Percentiles rank a stretch among this genome's conserved stretches.
Evolutionary conservation across 192 early-diverging fungal genomes (phyloP).

Genomic region (Pilobolus umbonatus): DNA sequence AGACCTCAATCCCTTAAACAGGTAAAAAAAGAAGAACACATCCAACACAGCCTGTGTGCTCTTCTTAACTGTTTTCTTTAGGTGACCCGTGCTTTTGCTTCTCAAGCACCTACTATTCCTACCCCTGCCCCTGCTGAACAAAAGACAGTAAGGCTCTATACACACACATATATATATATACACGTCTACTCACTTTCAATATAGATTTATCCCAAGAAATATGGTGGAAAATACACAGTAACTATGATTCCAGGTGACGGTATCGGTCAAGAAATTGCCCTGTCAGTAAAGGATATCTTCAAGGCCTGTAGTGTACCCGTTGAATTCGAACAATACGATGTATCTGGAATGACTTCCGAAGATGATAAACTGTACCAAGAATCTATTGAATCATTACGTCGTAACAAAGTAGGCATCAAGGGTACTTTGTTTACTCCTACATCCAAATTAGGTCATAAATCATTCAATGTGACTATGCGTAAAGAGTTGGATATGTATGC

Average conservation of each 20-base stretch:
- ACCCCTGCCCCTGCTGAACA: slow-evolving; percentile 34
- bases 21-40: too few relatives aligned
- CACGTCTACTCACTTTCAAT: background rate
- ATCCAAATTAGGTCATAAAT: slow-evolving; percentile 79
- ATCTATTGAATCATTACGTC: slow-evolving; percentile 83
- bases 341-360: slow-evolving; percentile 84
- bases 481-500: slow-evolving; percentile 99
- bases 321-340: slow-evolving; percentile 96
- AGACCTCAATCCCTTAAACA: slow-evolving; percentile 13
- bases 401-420: slow-evolving; percentile 98
- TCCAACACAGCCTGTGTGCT: too few relatives aligned
- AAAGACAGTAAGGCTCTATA: slow-evolving; percentile 25
- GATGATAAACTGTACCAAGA: slow-evolving; percentile 83
- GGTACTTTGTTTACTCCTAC: slow-evolving; percentile 90
- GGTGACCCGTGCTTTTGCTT: slow-evolving; percentile 27
- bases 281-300: slow-evolving; percentile 92
- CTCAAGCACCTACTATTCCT: slow-evolving; percentile 26
- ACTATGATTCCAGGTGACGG: slow-evolving; percentile 99
- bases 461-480: slow-evolving; percentile 95
- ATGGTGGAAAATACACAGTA: slow-evolving; percentile 93
- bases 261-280: slow-evolving; percentile 90
- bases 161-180: background rate
- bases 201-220: slow-evolving; percentile 54
- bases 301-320: slow-evolving; percentile 89
- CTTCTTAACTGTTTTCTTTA: background rate